phyloP scores from a whole-genome alignment of 768 basidiomycete genomes.

The Lentinula lateritia region DNA sequence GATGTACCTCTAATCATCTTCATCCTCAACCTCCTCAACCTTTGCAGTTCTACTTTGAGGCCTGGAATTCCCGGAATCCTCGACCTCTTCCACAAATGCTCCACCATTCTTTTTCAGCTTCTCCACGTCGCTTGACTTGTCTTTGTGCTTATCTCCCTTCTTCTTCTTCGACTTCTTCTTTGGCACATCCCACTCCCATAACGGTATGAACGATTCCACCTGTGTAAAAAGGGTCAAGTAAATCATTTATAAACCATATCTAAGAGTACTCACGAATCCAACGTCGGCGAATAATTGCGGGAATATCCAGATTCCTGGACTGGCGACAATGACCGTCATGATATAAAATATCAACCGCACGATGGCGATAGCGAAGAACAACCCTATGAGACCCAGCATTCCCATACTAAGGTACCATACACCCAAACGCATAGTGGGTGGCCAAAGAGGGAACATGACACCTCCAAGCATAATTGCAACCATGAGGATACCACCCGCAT shows the following conservation, averaged over 20 bases:
- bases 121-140: constrained; percentile 26
- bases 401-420: constrained; percentile 93
- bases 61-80: constrained; percentile 33
- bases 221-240: constrained; percentile 23
- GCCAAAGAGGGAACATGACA: constrained; percentile 99
- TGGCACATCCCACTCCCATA: constrained; percentile 94
- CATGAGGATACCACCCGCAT: constrained; percentile 87
- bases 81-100: constrained; percentile 40
- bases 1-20: constrained; percentile 22
- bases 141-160: constrained; percentile 49
- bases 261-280: constrained; percentile 75
- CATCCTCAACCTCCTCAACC: constrained; percentile 44
- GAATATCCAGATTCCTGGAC: constrained; percentile 98
- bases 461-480: constrained; percentile 91
- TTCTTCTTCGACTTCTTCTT: constrained; percentile 66
- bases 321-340: constrained; percentile 79
- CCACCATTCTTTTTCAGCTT: constrained; percentile 31
- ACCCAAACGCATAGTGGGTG: constrained; percentile 83
- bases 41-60: constrained; percentile 36
- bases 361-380: constrained; percentile 89
- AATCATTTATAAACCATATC: neutral
- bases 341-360: constrained; percentile 91
- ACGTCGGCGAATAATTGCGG: constrained; percentile 97
- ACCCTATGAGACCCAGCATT: constrained; percentile 80
- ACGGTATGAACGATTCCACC: constrained; percentile 96